Base-by-base conservation (phyloP, 2,329 filamentous ascomycete genomes). In the Cytospora schulzeri region DNA sequence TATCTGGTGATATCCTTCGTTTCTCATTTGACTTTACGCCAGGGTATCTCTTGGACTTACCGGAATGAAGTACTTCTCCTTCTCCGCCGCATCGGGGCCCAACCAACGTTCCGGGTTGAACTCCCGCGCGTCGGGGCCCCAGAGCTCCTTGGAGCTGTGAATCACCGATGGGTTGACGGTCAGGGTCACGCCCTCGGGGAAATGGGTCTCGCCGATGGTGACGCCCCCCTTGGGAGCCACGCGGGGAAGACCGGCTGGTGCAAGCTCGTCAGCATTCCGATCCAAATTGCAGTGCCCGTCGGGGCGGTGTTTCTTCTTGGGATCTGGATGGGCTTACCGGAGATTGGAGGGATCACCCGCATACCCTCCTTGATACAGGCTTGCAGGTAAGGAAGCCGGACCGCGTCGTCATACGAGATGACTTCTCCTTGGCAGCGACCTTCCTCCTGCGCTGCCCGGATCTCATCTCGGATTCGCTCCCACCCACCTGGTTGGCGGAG, bases 361-460 rank as follows among this genome's bases (percentile, higher is more conserved):
- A 76, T 64, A 1, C 70, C 68, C 66, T 77, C 75, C 66, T 75
- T 73, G 62, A 76, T 73, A 60, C 74, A 75, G 15, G 74, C 74
- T 52, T 73, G 71, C 24, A 76, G 68, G 62, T 73, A 78, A 3
- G 71, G 70, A n/a, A 76, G 67, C 53, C 68, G 68, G 62, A 73
- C 71, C 1, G 76, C 70, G n/a, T 74, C 71, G 9, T 67, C 65
- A 55, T 64, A 74, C 8, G 68, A 66, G 5, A 73, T 68, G 1
- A 72, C 61, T 22, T 64, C 51, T 29, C 65, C 62, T 8, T 57
- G 33, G 17, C 69, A 68, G 28, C 28, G 53, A 38, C 66, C 66
- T 26, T 62, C 52, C 17, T 17, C 28, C n/a, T 33, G 29, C 2
- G 69, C 71, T 7, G 63, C 66, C 24, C 70, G 64, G 24, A 75